A percentile compares a stretch with the other conserved stretches of the same genome.
Conservation (phyloP, 2,329 filamentous ascomycete species). For the Fusarium odoratissimum region DNA sequence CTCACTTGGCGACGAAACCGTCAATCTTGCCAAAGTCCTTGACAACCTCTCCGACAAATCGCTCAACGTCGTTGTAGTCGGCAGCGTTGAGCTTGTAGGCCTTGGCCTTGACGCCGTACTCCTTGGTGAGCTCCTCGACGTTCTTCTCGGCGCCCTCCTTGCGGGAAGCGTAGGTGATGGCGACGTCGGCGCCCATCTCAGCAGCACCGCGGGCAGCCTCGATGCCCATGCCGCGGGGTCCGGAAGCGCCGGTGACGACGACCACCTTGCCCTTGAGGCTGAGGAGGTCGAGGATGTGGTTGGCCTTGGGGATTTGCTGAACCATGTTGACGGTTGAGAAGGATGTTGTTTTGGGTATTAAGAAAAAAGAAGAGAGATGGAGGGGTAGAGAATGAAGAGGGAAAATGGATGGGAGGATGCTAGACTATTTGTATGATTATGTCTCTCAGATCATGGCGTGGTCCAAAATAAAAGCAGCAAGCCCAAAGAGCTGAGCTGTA, state of each 20-base stretch:
- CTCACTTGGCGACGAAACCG: slow-evolving; percentile 80
- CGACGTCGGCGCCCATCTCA: slow-evolving; percentile 77
- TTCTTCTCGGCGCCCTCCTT: slow-evolving; percentile 76
- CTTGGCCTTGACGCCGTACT: slow-evolving; percentile 75
- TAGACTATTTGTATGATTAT: slow-evolving; percentile 32
- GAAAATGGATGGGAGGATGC: not conserved
- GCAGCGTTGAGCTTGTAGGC: slow-evolving; percentile 70
- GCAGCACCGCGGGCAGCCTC: slow-evolving; percentile 76
- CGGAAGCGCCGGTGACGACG: slow-evolving; percentile 76
- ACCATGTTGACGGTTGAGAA: slow-evolving; percentile 57
- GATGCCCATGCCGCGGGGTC: slow-evolving; percentile 77
- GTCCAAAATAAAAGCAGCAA: slow-evolving; percentile 23
- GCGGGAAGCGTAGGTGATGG: slow-evolving; percentile 77
- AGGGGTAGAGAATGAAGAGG: slow-evolving; percentile 5
- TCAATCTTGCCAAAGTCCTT: slow-evolving; percentile 80
- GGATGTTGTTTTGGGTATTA: not conserved
- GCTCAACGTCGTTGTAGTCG: slow-evolving; percentile 62
- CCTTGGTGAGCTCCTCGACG: slow-evolving; percentile 70
- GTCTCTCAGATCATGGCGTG: slow-evolving; percentile 13
- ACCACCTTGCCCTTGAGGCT: slow-evolving; percentile 79
- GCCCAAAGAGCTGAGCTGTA: slow-evolving; percentile 5
- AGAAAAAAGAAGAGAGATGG: not conserved
- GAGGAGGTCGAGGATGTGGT: slow-evolving; percentile 73
- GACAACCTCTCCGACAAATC: slow-evolving; percentile 71
- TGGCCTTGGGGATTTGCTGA: slow-evolving; percentile 66